Evolutionary conservation across 2,329 filamentous ascomycete genomes (phyloP), one percentile per base, ranked within the genome.

Genomic region (Blastomyces gilchristii): DNA sequence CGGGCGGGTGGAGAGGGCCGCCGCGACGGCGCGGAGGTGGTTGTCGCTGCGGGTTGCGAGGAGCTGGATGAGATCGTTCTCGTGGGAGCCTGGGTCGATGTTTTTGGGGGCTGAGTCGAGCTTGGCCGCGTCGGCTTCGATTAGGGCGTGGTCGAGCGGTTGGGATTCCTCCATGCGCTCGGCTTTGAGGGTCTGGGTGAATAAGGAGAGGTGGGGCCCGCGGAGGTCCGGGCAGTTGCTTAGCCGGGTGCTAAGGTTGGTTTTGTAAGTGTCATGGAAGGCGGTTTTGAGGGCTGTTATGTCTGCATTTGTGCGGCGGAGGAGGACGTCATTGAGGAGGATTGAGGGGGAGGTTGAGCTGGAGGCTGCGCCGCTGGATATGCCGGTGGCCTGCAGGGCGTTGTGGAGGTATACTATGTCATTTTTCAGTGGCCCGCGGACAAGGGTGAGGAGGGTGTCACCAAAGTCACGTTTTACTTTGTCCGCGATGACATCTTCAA

Each of bases 181-280:
- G 1, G 85, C 89, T 37, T 83, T 80, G 12, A 92, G 78, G 31
- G 94, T 87, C 77, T 94, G 90, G 74, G 89, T 78, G 76, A 93
- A 95, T 71, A 94, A 85, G 37, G 87, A 80, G 74, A 91, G 87
- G 0, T 90, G 94, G 77, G 91, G 91, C 73, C 88, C 83, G 69
- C 86, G 90, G 22, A 95, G 78, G 68, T 82, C 66, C 83, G 85
- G 68, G 95, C 82, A 52, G 86, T 85, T 12, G 3, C 25, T 34
- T 6, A 59, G 12, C 16, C 41, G 39, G 25, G 79, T 77, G 69
- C 91, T 87, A 0, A 95, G 81, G 25, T 81, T 78, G n/a, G 81
- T 80, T 47, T 79, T 78, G 77, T 86, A 90, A 1, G 82, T 82
- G 9, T 82, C 81, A 47, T 85, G 82, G 73, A 92, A 95, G 50